A percentile compares a stretch with the other conserved stretches of the same genome.
Evolutionary conservation across 1,139 yeast genomes (phyloP).

Genomic region (Saccharomyces hybrid): DNA sequence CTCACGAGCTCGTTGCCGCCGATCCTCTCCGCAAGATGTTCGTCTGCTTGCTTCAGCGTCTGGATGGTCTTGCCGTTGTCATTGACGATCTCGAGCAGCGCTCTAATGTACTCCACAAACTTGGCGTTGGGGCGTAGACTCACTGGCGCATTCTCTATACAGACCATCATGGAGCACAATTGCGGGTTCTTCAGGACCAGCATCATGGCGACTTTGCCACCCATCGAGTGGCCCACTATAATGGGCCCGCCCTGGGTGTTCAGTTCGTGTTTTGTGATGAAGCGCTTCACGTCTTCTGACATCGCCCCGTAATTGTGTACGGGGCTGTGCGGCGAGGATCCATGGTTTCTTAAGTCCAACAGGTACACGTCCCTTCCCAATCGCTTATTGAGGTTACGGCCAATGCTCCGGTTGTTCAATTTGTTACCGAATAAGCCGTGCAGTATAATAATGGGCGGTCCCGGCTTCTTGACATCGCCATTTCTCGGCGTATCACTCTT

Average conservation of each 20-base stretch:
- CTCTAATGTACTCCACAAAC: slow-evolving; percentile 62
- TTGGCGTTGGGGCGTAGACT: slow-evolving; percentile 50
- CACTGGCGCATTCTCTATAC: slow-evolving; percentile 90
- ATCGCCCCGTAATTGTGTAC: slow-evolving; percentile 74
- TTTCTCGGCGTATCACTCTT: neutral
- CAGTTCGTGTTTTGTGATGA: slow-evolving; percentile 44
- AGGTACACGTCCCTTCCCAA: slow-evolving; percentile 51
- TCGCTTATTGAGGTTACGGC: slow-evolving; percentile 37
- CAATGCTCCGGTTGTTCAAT: slow-evolving; percentile 69
- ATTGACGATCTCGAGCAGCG: slow-evolving; percentile 45
- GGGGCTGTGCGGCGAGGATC: slow-evolving; percentile 69
- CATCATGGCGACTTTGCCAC: slow-evolving; percentile 93
- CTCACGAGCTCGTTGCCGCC: slow-evolving; percentile 59
- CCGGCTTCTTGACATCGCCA: slow-evolving; percentile 15
- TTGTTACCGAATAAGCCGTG: slow-evolving; percentile 91
- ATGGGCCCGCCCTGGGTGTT: slow-evolving; percentile 42
- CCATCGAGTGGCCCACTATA: slow-evolving; percentile 92
- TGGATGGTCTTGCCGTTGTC: slow-evolving; percentile 36
- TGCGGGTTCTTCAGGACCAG: slow-evolving; percentile 65
- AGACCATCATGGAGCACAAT: slow-evolving; percentile 52
- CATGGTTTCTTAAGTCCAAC: slow-evolving; percentile 83
- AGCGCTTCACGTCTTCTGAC: slow-evolving; percentile 76
- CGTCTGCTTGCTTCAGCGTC: slow-evolving; percentile 62
- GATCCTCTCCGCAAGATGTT: slow-evolving; percentile 45
- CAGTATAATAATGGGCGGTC: slow-evolving; percentile 59